Conservation (phyloP, 2,329 filamentous ascomycete genomes). For the Colletotrichum tropicale region DNA sequence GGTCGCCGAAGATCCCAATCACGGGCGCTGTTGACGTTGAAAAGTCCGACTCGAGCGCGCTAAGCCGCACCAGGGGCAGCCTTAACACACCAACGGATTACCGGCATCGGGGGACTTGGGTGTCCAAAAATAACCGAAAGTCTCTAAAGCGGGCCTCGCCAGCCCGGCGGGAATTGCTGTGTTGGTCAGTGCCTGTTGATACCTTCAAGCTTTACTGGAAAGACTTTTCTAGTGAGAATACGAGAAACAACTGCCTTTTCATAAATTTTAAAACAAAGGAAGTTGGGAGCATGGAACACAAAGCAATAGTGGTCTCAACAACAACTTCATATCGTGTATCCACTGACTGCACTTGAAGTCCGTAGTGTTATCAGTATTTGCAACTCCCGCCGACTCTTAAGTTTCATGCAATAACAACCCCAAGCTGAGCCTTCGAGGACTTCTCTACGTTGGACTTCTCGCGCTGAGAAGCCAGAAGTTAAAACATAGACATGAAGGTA, state of each 20-base stretch:
- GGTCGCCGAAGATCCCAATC: background rate
- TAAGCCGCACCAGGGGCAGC: background rate
- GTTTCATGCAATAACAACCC: background rate
- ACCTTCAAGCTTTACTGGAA: background rate
- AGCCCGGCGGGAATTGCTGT: background rate
- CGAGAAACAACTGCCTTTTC: background rate
- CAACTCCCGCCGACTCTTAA: background rate
- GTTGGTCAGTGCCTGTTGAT: background rate
- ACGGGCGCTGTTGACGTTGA: background rate
- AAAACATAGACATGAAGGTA: background rate
- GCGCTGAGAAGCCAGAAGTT: background rate
- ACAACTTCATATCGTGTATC: rapidly evolving
- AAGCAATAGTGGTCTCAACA: background rate
- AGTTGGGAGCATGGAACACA: background rate
- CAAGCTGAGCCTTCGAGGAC: background rate
- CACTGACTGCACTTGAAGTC: background rate
- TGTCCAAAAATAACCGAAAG: background rate
- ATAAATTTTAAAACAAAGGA: background rate
- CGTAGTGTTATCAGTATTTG: background rate
- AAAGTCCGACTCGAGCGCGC: background rate
- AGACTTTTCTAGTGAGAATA: background rate
- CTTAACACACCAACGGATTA: background rate
- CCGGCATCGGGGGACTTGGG: background rate
- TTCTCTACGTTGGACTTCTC: background rate
- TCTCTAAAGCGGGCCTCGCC: background rate